phyloP scores from a whole-genome alignment of 768 basidiomycete species.

The Sutorius australiensis region DNA sequence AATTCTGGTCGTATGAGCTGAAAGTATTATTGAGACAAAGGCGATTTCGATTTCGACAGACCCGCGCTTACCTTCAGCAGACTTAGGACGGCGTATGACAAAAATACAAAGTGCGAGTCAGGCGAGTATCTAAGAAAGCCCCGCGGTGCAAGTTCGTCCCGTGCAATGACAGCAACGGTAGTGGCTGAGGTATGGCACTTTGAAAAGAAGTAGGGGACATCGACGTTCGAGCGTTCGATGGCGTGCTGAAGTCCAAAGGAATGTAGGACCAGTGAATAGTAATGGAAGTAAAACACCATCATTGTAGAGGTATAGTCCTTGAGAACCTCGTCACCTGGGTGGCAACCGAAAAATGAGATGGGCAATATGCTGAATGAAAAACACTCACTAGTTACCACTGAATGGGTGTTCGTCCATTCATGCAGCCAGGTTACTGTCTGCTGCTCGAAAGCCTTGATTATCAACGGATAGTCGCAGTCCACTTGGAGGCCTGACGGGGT shows the following conservation, averaged over 20 bases:
- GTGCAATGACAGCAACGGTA: slow-evolving; percentile 65
- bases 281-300: slow-evolving; percentile 77
- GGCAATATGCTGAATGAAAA: background rate
- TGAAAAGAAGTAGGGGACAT: slow-evolving; percentile 82
- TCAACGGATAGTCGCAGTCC: slow-evolving; percentile 79
- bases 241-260: slow-evolving; percentile 97
- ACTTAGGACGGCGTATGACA: slow-evolving; percentile 89
- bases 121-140: slow-evolving; percentile 82
- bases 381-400: slow-evolving; percentile 16
- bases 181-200: slow-evolving; percentile 72
- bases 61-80: slow-evolving; percentile 70
- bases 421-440: slow-evolving; percentile 62
- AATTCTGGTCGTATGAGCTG: slow-evolving; percentile 85
- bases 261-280: slow-evolving; percentile 84
- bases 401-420: slow-evolving; percentile 42
- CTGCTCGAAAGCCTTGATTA: slow-evolving; percentile 80
- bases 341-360: slow-evolving; percentile 1
- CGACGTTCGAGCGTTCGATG: slow-evolving; percentile 68
- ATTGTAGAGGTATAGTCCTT: slow-evolving; percentile 26
- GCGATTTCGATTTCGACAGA: background rate
- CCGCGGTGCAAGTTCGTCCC: slow-evolving; percentile 72
- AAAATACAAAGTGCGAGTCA: slow-evolving; percentile 88
- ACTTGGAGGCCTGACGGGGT: slow-evolving; percentile 79
- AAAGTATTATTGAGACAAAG: slow-evolving; percentile 12
- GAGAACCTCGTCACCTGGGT: slow-evolving; percentile 25